Percentiles rank a stretch among this genome's conserved stretches.
phyloP scores from a whole-genome alignment of 345 rosid genomes.

The Microthlaspi erraticum region DNA sequence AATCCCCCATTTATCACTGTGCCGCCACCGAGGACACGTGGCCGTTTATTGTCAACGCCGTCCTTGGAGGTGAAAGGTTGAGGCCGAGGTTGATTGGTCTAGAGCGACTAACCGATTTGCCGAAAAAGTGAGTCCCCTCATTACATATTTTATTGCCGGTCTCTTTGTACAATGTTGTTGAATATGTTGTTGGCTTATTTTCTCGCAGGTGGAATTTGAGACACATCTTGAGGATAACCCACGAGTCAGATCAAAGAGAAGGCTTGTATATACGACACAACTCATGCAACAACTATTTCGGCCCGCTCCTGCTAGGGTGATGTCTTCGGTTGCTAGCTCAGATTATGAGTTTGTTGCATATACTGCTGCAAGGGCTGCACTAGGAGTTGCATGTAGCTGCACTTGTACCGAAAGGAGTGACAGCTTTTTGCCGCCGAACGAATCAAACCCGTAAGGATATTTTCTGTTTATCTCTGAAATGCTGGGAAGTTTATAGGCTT shows the following conservation, averaged over 20 bases:
- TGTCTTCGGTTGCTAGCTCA: constrained; percentile 53
- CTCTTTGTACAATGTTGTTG: constrained; percentile 25
- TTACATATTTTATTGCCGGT: constrained; percentile 4
- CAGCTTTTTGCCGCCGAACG: constrained; percentile 24
- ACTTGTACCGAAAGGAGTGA: constrained; percentile 46
- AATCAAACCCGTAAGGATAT: constrained; percentile 62
- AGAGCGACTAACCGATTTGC: constrained; percentile 49
- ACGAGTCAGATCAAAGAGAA: constrained; percentile 67
- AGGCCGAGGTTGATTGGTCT: constrained; percentile 59
- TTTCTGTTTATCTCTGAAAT: neutral
- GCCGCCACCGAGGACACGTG: constrained; percentile 17
- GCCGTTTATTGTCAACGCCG: constrained; percentile 13
- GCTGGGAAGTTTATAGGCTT: neutral
- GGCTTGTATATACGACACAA: constrained; percentile 74
- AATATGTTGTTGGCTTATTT: constrained; percentile 23
- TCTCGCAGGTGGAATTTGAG: constrained; percentile 69
- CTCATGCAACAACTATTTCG: constrained; percentile 75
- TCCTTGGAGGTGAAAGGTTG: constrained; percentile 15
- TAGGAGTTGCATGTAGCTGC: constrained; percentile 76
- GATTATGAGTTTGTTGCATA: constrained; percentile 59
- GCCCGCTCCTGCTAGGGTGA: constrained; percentile 60
- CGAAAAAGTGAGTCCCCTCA: constrained; percentile 7
- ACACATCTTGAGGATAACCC: constrained; percentile 57
- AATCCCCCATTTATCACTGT: constrained; percentile 13
- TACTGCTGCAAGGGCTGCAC: constrained; percentile 56